Evolutionary conservation across 2,329 filamentous ascomycete species (phyloP).

Genomic region (Didymella exigua): DNA sequence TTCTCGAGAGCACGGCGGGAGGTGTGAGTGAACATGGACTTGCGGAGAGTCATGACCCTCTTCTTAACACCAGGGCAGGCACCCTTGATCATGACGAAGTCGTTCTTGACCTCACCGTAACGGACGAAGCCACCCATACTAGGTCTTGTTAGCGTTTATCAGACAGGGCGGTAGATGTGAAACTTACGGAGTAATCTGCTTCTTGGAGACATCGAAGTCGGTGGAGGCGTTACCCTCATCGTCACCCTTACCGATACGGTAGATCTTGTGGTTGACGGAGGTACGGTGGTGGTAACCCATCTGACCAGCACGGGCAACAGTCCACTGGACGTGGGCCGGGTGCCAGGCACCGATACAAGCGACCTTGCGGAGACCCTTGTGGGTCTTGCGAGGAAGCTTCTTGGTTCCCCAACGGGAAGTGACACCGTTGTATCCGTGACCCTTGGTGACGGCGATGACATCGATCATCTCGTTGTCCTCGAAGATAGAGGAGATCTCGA

Average conservation of each 20-base stretch:
- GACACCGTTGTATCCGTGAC: conserved; percentile 98
- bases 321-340: conserved; percentile 99
- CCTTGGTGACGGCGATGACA: conserved; percentile 99
- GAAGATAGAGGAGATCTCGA: conserved; percentile 91
- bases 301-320: conserved; percentile 99
- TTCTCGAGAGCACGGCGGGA: conserved; percentile 96
- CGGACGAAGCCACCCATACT: conserved; percentile 99
- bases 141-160: conserved; percentile 48
- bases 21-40: conserved; percentile 98
- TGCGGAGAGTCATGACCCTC: conserved; percentile 97
- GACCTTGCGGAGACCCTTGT: conserved; percentile 99
- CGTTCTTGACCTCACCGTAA: conserved; percentile 99
- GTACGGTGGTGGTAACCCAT: conserved; percentile 99
- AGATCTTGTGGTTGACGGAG: conserved; percentile 99
- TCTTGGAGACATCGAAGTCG: conserved; percentile 97
- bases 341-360: conserved; percentile 99
- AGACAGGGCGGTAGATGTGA: background rate
- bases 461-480: conserved; percentile 99
- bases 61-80: conserved; percentile 98
- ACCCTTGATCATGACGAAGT: conserved; percentile 98
- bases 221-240: conserved; percentile 94
- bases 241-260: conserved; percentile 92
- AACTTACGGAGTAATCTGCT: conserved; percentile 98
- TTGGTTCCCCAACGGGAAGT: conserved; percentile 99
- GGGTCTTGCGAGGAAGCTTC: conserved; percentile 99